Base-by-base conservation (phyloP, 129 eudicot genomes). In the Scalesia atractyloides region DNA sequence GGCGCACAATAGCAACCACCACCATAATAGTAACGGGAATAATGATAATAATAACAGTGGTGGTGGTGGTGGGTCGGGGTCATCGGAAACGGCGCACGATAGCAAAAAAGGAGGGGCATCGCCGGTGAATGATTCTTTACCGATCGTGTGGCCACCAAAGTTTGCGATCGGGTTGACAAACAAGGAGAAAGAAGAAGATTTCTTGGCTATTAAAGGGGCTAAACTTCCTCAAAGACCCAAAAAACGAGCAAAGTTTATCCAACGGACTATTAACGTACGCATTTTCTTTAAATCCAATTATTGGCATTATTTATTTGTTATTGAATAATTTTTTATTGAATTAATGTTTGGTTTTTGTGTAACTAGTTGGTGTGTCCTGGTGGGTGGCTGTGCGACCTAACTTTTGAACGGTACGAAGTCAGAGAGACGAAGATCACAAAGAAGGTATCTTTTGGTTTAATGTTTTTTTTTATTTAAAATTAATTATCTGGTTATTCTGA, bases 181-280 rank as follows among this genome's bases (percentile, higher is more conserved):
- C 30, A 88, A 90, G 69, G 98, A 94, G 80, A 94, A 94, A 70
- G 98, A 94, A 76, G 98, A 94, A 80, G 98, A 94, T 78, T 94
- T 90, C 51, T 17, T 87, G 80, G 91, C 90, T 18, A 78, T 94
- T 56, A 94, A 90, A 80, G 97, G 98, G 4, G 90, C 97, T 22
- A 94, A 94, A 80, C 91, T 88, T 14, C 98, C 98, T 34, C 98
- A 90, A 61, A 87, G 98, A 68, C 98, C 98, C 19, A 94, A 94
- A 79, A 93, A 94, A 79, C 73, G 97, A 19, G 97, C 98, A 18
- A 94, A 94, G 81, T 79, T 88, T 57, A 76, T 94, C 83, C 98
- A 94, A 75, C 96, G 97, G 20, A 90, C 97, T 44, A 81, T 94
- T 75, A 90, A 94, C 74, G 98, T 94, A 64, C 79, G 80, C 81